Evolutionary conservation across 306 rosid genomes (phyloP), one percentile per base, ranked within the genome.

Genomic region (Ziziphus jujuba): DNA sequence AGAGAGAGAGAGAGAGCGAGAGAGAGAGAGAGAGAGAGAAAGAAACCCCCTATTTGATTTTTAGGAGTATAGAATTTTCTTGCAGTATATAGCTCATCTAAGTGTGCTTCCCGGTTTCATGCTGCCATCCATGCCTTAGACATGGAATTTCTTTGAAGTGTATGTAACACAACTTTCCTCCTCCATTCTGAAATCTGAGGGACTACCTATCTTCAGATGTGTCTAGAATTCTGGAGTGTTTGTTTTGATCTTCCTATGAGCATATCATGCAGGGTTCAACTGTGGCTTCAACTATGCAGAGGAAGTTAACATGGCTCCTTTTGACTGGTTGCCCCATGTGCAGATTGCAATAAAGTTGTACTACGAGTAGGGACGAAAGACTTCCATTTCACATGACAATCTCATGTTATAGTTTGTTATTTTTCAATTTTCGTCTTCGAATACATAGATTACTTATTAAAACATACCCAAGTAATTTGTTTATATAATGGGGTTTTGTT

Each of bases 131-230:
- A 22, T 47, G 67, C 57, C 58, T 67, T 77, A 72, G 73, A 75
- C 65, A 69, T 51, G 38, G 53, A 13, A 47, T 64, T 34, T 61
- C 58, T 73, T 33, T 65, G 55, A 56, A 59, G 66, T 75, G 78
- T 87, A 95, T 97, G 95, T 95, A 71, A 95, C 99, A 8, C 99
- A 95, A 77, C 96, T 90, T 75, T 95, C 99, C 69, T 96, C 99
- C 38, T 84, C 97, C 70, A 88, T 95, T 65, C 84, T 95, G 24
- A 87, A 80, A 84, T 80, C 91, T 66, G 86, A 85, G 56, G 97
- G 99, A 72, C 92, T 90, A n/a, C 97, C 99, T 52, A 97, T 95
- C 65, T 90, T 85, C 83, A 90, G 96, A 78, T 95, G 99, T 81
- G 81, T 84, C 63, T 97, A 95, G 85, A 84, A 90, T 85, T 77